Evolutionary conservation across 2,329 filamentous ascomycete genomes (phyloP).

Genomic region (Ceratocystis cacaofunesta): DNA sequence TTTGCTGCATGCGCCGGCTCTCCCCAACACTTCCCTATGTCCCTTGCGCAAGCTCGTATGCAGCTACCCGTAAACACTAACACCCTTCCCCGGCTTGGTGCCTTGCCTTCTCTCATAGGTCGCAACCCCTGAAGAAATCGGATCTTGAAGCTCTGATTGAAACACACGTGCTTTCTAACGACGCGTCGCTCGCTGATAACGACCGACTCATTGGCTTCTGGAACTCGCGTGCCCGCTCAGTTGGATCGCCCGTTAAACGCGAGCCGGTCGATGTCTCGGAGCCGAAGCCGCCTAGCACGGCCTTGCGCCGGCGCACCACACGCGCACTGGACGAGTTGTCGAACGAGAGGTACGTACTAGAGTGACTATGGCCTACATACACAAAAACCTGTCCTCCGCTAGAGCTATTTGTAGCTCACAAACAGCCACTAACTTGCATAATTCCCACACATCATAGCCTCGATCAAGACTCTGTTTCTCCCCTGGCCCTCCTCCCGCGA

Average conservation of each 20-base stretch:
- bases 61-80: background rate
- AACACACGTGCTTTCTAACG: constrained; percentile 55
- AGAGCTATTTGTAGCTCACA: background rate
- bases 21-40: background rate
- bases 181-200: constrained; percentile 47
- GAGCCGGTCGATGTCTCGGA: constrained; percentile 29
- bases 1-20: background rate
- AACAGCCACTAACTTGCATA: background rate
- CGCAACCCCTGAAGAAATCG: constrained; percentile 56
- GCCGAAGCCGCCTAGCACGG: constrained; percentile 26
- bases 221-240: constrained; percentile 45
- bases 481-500: constrained; percentile 1
- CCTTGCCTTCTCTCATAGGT: constrained; percentile 32
- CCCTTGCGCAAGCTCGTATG: background rate
- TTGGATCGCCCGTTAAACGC: constrained; percentile 47
- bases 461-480: background rate
- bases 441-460: background rate
- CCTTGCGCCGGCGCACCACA: constrained; percentile 30
- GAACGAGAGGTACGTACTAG: constrained; percentile 25
- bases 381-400: background rate
- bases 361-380: background rate
- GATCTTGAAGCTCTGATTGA: constrained; percentile 67
- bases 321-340: constrained; percentile 32
- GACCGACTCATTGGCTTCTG: constrained; percentile 61
- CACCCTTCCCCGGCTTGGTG: background rate